Conservation (phyloP, 345 rosid species). For the Bruguiera gymnorhiza region DNA sequence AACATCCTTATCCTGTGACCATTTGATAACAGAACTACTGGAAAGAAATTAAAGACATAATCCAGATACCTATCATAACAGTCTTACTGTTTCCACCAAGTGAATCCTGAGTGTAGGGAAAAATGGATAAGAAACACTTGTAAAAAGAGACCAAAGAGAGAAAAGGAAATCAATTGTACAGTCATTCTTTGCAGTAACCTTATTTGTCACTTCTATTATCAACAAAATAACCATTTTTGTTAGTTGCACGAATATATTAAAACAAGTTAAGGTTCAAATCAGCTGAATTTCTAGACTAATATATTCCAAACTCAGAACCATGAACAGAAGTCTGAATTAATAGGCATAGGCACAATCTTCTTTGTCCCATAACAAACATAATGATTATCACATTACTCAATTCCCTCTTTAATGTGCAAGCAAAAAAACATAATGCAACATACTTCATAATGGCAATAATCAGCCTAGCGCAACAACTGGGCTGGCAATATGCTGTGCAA, state of each 20-base stretch:
- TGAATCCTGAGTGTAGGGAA: slow-evolving; percentile 57
- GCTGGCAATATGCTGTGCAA: too few relatives aligned
- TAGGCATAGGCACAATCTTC: too few relatives aligned
- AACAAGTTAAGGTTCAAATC: too few relatives aligned
- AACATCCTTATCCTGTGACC: neutral
- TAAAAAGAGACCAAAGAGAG: neutral
- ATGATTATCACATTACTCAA: too few relatives aligned
- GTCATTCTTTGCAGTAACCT: too few relatives aligned
- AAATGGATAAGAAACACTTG: slow-evolving; percentile 16
- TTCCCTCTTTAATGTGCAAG: too few relatives aligned
- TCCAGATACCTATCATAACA: slow-evolving; percentile 79
- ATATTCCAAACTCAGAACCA: neutral
- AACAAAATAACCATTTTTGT: neutral
- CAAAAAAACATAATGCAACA: too few relatives aligned
- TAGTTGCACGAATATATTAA: too few relatives aligned
- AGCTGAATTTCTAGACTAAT: too few relatives aligned
- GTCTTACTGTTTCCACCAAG: slow-evolving; percentile 99
- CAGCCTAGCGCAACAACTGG: too few relatives aligned
- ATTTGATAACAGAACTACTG: neutral
- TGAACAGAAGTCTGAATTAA: neutral
- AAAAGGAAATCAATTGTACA: slow-evolving; percentile 7
- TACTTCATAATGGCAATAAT: too few relatives aligned
- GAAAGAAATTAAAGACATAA: neutral
- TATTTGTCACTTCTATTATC: neutral
- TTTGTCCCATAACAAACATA: too few relatives aligned